Base-by-base conservation (phyloP, 306 rosid species). In the Carpinus fangiana region DNA sequence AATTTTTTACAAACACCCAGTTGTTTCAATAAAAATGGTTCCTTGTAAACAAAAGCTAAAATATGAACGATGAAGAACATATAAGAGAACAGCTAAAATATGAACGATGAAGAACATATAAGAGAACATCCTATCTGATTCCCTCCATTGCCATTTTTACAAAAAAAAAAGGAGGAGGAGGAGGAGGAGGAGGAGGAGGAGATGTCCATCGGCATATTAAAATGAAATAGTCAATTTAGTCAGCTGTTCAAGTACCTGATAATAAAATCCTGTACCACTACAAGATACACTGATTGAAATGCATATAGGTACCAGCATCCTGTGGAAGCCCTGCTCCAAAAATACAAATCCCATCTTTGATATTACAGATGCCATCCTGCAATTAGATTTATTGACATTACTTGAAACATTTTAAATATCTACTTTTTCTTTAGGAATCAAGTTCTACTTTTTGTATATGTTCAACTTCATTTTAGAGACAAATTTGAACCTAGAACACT, bases 321-420 rank as follows among this genome's bases (percentile, higher is more conserved):
- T 86, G 75, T 78, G 88, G 88, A 94, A 94, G 52, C 97, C 98
- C 86, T 92, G 98, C 86, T 92, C 97, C 85, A 94, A 81, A 84
- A 92, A 92, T 54, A 94, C 78, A 81, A 94, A 94, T 56, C 98
- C 98, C 91, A 92, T 92, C 91, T 94, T 94, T 62, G 98, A 94
- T 81, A 90, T 90, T 52, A 94, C 98, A 70, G 98, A 92, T 70
- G 98, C 92, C 91, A 94, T 90, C 93, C 98, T 94, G 91, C 86
- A 89, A 70, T 76, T 34, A 64, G 57, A 71, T 34, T 46, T 28
- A 73, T 72, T 76, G 74, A 62, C 73, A 55, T 59, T 34, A 66
- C 31, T 69, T 41, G 51, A 41, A 69, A 71, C 45, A 36, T 26
- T 28, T 34, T 57, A 71, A 66, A 68, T 71, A 73, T 38, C 34